Base-by-base conservation (phyloP, 2,329 filamentous ascomycete species). In the Penicillium oxalicum region DNA sequence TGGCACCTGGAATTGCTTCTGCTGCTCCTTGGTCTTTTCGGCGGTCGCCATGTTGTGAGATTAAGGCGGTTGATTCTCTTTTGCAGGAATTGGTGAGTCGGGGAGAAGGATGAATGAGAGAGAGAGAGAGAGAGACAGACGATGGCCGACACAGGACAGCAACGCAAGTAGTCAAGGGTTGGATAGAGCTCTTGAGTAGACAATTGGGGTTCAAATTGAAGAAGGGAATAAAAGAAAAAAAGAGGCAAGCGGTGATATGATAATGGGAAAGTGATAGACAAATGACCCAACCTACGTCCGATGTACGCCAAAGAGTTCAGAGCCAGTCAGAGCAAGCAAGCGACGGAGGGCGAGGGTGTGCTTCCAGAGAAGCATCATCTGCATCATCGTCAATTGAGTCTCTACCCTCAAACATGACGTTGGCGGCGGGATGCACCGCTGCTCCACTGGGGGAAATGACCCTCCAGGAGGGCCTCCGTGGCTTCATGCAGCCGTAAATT, bases 1-100 rank as follows among this genome's bases (percentile, higher is more conserved):
- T 27, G 58, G 58, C 12, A 62, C 58, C 25, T 57, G 45, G 35
- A 58, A 49, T 39, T 56, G 53, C 44, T 60, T 55, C 40, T 62
- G 52, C 45, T 63, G 50, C 44, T 61, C 48, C 49, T 60, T 53
- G 28, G 61, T 54, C 48, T 67, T 65, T 47, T 63, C 59, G 44
- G 57, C 52, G 44, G 63, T 61, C 12, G 62, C 65, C 58, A 63
- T 63, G 38, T 7, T 61, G 44, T 28, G 36, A 24, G 13, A 38
- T 8, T 28, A 24, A 13, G 4, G 24, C 12, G 27, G 18, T 18
- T 18, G 18, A 18, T 41, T 36, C 12, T 36, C 5, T 36, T 36
- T 7, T 12, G 34, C 34, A 4, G 11, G 34, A 13, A n/a, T 12
- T n/a, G 12, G n/a, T 29, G 11, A 7, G 9, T 4, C 25, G 11